Percentiles rank a stretch among this genome's conserved stretches.
Evolutionary conservation across 768 basidiomycete species (phyloP).

Genomic region (Panus rudis): DNA sequence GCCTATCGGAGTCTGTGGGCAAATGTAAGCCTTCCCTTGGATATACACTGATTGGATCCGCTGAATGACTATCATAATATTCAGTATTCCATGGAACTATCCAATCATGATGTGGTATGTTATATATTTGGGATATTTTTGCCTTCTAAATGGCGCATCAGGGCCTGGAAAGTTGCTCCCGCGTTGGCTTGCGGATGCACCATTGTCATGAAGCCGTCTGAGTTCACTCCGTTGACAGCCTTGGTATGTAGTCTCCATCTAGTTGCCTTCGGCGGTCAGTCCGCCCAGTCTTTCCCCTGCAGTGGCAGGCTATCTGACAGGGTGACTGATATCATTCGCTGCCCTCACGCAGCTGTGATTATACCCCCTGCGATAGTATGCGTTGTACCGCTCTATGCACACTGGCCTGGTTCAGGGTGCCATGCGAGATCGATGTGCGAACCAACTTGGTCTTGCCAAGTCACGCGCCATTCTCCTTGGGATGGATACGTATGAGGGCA

Average conservation of each 20-base stretch:
- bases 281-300: slow-evolving; percentile 1
- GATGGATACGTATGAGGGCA: too few relatives aligned
- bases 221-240: slow-evolving; percentile 78
- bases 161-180: slow-evolving; percentile 90
- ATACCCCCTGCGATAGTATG: too few relatives aligned
- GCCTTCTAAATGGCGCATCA: slow-evolving; percentile 16
- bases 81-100: slow-evolving; percentile 89
- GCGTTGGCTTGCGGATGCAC: slow-evolving; percentile 89
- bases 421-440: too few relatives aligned
- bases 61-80: slow-evolving; percentile 3
- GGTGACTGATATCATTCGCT: too few relatives aligned
- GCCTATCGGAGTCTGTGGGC: slow-evolving; percentile 91
- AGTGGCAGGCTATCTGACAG: too few relatives aligned
- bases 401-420: too few relatives aligned
- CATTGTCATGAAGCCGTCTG: slow-evolving; percentile 93
- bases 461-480: too few relatives aligned
- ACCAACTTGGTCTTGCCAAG: too few relatives aligned
- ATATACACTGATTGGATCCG: background rate
- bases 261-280: too few relatives aligned
- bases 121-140: background rate
- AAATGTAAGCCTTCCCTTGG: slow-evolving; percentile 50
- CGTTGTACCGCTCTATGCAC: too few relatives aligned
- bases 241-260: slow-evolving; percentile 38
- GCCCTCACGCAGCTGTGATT: too few relatives aligned
- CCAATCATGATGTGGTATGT: slow-evolving; percentile 78